Conservation (phyloP, 108 stramenopile genomes). For the Pseudonitzschia delicatissima region DNA sequence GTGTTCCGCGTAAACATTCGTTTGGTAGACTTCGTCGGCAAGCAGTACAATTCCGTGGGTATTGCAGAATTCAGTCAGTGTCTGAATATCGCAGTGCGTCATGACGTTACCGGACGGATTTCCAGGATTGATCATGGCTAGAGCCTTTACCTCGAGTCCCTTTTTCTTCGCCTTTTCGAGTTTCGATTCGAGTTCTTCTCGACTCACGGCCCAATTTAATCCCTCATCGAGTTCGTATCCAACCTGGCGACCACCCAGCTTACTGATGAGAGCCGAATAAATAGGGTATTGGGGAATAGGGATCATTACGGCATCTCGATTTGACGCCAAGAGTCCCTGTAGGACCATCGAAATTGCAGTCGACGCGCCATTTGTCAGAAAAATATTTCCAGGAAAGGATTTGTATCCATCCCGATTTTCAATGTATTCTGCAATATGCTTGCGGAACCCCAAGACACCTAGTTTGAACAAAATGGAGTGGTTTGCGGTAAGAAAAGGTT, state of each 20-base stretch:
- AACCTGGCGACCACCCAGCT: constrained; percentile 71
- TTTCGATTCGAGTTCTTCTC: constrained; percentile 63
- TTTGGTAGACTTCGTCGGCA: constrained; percentile 95
- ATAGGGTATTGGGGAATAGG: constrained; percentile 97
- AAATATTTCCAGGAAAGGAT: constrained; percentile 76
- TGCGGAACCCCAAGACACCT: constrained; percentile 62
- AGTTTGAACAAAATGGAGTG: not conserved
- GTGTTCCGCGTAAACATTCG: constrained; percentile 82
- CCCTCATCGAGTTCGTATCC: constrained; percentile 88
- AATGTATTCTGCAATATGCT: constrained; percentile 78
- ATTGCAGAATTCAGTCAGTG: constrained; percentile 74
- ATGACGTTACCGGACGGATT: constrained; percentile 94
- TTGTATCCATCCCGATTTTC: constrained; percentile 70
- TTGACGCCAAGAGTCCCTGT: constrained; percentile 72
- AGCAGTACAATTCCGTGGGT: constrained; percentile 80
- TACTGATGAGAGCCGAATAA: constrained; percentile 81
- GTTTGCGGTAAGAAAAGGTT: not conserved
- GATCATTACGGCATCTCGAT: constrained; percentile 83
- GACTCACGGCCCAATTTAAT: constrained; percentile 73
- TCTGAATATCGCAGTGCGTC: constrained; percentile 67
- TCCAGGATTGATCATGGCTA: constrained; percentile 95
- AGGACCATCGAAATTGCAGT: constrained; percentile 79
- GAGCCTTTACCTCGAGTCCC: constrained; percentile 65
- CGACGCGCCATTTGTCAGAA: constrained; percentile 92
- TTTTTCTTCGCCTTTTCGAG: constrained; percentile 58